Percentiles rank a stretch among this genome's conserved stretches.
Conservation (phyloP, 495 filamentous ascomycete species). For the Poronia punctata region DNA sequence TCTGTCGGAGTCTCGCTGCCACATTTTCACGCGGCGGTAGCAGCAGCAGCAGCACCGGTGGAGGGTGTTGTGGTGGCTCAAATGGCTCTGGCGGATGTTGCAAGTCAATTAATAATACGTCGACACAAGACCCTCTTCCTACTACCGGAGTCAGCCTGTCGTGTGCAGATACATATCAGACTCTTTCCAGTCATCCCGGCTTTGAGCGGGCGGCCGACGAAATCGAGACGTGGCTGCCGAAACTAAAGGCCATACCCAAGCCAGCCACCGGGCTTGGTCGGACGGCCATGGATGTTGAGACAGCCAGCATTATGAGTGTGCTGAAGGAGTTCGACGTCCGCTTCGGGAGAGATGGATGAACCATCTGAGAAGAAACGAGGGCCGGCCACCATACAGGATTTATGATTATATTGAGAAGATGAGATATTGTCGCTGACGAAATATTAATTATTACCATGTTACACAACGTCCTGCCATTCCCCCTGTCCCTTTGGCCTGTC, state of each 20-base stretch:
- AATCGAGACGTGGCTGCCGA: constrained; percentile 66
- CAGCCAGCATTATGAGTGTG: constrained; percentile 80
- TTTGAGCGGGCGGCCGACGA: constrained; percentile 72
- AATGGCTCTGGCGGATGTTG: constrained; percentile 24
- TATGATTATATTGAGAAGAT: too few species aligned
- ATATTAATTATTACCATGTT: too few species aligned
- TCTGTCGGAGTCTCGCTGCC: constrained; percentile 78
- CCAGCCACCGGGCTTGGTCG: constrained; percentile 27
- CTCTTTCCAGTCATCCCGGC: constrained; percentile 69
- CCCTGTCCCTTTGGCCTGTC: too few species aligned
- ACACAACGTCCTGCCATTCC: too few species aligned
- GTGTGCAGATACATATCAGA: constrained; percentile 78
- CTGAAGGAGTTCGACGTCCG: constrained; percentile 75
- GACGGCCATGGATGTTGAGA: constrained; percentile 71
- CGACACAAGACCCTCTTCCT: constrained; percentile 4
- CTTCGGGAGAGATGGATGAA: constrained; percentile 47
- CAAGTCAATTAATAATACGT: constrained; percentile 15
- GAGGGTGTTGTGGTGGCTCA: constrained; percentile 36
- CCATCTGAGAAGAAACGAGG: neutral
- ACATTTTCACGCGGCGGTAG: constrained; percentile 39
- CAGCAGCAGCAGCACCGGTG: constrained; percentile 16
- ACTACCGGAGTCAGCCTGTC: constrained; percentile 37
- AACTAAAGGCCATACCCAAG: constrained; percentile 54
- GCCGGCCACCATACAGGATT: too few species aligned
- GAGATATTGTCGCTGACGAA: too few species aligned